Evolutionary conservation across 2,329 filamentous ascomycete genomes (phyloP).

Genomic region (Lasiodiplodia sp.): DNA sequence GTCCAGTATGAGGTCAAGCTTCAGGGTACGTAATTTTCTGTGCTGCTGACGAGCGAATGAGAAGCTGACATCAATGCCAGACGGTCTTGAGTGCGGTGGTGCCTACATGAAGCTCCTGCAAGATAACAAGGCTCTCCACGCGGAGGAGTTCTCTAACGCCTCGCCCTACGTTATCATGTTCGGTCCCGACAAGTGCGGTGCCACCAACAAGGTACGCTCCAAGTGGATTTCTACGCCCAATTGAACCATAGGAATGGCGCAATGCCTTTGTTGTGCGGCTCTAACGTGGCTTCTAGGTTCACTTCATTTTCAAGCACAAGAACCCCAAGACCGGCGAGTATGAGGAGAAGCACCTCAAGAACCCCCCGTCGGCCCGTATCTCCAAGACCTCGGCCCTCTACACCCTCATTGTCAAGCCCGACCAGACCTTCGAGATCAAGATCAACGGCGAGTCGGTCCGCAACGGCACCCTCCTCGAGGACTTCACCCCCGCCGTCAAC

Average conservation of each 20-base stretch:
- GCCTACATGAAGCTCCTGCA: constrained; percentile 99
- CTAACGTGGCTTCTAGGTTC: constrained; percentile 56
- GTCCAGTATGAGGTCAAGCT: constrained; percentile 99
- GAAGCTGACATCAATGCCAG: constrained; percentile 52
- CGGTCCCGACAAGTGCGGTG: constrained; percentile 97
- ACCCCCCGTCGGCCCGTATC: constrained; percentile 84
- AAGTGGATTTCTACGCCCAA: neutral
- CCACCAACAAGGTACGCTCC: constrained; percentile 87
- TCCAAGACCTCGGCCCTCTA: constrained; percentile 94
- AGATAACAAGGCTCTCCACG: constrained; percentile 95
- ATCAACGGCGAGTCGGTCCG: constrained; percentile 90
- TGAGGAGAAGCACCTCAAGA: constrained; percentile 97
- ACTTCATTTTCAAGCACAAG: constrained; percentile 99
- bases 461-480: constrained; percentile 89
- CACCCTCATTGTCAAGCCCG: constrained; percentile 93
- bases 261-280: neutral
- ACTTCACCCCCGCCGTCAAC: constrained; percentile 94
- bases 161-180: constrained; percentile 99
- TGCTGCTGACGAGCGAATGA: neutral
- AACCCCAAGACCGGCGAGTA: constrained; percentile 99
- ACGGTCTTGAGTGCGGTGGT: constrained; percentile 95
- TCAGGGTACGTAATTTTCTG: constrained; percentile 72
- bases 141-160: constrained; percentile 96
- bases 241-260: neutral
- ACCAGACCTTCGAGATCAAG: constrained; percentile 93